These are phyloP conservation scores for Lycium barbarum DNA, from an alignment of 257 asterid genomes.

Conservation along the genomic window DNA sequence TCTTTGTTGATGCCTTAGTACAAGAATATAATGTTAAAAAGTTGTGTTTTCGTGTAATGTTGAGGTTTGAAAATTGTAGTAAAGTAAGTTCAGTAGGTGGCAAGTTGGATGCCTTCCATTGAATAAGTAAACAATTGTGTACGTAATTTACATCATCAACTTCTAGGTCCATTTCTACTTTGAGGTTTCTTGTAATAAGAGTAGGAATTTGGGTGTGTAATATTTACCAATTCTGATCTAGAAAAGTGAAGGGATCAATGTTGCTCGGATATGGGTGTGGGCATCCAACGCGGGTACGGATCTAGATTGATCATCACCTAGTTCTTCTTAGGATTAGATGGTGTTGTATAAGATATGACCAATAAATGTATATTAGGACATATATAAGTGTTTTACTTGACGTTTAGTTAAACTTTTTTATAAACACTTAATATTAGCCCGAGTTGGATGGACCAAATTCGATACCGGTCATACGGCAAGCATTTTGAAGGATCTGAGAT, in stretches of 20 bases:
- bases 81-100: conserved; percentile 64
- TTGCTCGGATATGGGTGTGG: not conserved
- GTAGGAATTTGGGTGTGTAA: not conserved
- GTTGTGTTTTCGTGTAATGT: conserved; percentile 55
- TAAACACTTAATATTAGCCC: too few relatives aligned
- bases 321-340: too few relatives aligned
- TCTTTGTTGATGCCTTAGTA: conserved; percentile 24
- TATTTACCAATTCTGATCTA: not conserved
- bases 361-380: not conserved
- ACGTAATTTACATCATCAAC: not conserved
- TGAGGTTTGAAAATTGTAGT: conserved; percentile 43
- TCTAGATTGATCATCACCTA: not conserved
- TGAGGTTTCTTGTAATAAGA: conserved; percentile 8
- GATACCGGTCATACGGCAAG: not conserved
- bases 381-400: not conserved
- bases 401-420: not conserved
- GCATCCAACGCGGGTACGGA: not conserved
- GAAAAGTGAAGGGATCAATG: not conserved
- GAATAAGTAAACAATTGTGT: conserved; percentile 16
- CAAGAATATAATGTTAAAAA: conserved; percentile 17
- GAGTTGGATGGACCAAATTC: too few relatives aligned
- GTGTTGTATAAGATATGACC: not conserved
- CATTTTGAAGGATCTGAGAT: not conserved
- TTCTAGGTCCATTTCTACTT: not conserved
- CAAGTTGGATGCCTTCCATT: conserved; percentile 67